Base-by-base conservation (phyloP, 2,329 filamentous ascomycete species). In the Tolypocladium tropicale region DNA sequence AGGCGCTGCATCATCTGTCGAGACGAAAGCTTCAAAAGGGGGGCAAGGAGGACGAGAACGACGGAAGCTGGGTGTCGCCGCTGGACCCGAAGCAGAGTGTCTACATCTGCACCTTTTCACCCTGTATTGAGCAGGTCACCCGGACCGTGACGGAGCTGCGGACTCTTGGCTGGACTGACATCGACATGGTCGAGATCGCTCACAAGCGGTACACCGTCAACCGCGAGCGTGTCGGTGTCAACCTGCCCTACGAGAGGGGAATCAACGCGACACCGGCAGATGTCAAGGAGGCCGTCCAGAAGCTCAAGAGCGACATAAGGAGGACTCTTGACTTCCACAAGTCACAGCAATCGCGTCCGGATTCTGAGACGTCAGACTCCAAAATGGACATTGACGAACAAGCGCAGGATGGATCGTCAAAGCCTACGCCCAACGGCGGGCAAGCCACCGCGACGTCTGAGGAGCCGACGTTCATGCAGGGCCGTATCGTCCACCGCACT, bases 101-200 rank as follows among this genome's bases (percentile, higher is more conserved):
- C 1, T 81, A 94, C 66, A 81, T 99, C 55, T 99, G 94, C 75
- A 95, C 91, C 0, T 99, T 99, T 74, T 95, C 89, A 1, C 94
- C 94, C 0, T 99, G 94, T 71, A 95, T 99, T 61, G 94, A 99
- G 72, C 94, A 99, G 74, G 93, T 95, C 25, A 90, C 88, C 54
- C 83, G 85, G 56, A 97, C 94, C 0, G 85, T 96, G 55, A 86
- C 89, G 12, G 82, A 83, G 14, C 80, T 99, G 71, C 86, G 93
- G 55, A 81, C 84, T 39, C 76, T 91, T 7, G 90, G 90, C 54
- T 99, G 94, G 94, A 81, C 91, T 11, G 88, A 93, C 57, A 95
- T 97, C 61, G 85, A 89, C 63, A 96, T 96, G 89, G 89, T 95
- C 1, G 94, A 96, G 71, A 82, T 99, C 12, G 78, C 84, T 12